These are phyloP conservation scores for Cercospora sp. DNA, from an alignment of 2,329 filamentous ascomycete genomes.

Conservation along the genomic window DNA sequence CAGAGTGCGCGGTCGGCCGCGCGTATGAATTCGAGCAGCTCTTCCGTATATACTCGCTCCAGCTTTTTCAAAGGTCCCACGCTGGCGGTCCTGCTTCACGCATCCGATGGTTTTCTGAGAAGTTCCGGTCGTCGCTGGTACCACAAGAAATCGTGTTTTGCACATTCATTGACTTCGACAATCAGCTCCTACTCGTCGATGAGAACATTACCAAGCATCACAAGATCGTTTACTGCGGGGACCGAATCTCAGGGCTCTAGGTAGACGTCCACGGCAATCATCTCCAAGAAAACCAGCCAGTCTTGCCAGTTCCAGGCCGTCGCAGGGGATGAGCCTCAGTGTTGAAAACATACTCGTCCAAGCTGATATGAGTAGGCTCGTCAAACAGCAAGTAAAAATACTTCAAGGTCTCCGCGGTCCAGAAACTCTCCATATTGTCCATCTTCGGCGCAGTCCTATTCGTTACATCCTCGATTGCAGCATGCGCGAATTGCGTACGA, in stretches of 20 bases:
- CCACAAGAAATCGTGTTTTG: background rate
- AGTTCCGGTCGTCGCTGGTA: too few species aligned
- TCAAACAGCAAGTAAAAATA: conserved; percentile 66
- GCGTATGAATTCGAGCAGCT: background rate
- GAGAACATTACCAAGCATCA: too few species aligned
- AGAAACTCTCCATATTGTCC: conserved; percentile 75
- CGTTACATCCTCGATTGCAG: conserved; percentile 67
- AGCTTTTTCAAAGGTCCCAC: background rate
- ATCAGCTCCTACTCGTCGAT: too few species aligned
- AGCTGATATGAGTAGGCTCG: conserved; percentile 58
- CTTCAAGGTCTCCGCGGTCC: conserved; percentile 68
- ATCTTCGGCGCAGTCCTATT: conserved; percentile 44
- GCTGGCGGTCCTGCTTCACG: background rate
- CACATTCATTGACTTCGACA: too few species aligned
- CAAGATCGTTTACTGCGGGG: background rate
- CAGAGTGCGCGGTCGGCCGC: too few species aligned
- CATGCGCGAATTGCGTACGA: conserved; percentile 62
- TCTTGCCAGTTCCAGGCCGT: conserved; percentile 15
- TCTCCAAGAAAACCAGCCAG: conserved; percentile 8
- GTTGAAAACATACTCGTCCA: conserved; percentile 57
- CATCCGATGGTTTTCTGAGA: background rate
- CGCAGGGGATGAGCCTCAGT: conserved; percentile 49
- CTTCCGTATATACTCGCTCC: background rate
- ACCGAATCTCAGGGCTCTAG: background rate
- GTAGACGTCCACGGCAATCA: background rate